Base-by-base conservation (phyloP, 345 rosid genomes). In the Murraya koenigii region DNA sequence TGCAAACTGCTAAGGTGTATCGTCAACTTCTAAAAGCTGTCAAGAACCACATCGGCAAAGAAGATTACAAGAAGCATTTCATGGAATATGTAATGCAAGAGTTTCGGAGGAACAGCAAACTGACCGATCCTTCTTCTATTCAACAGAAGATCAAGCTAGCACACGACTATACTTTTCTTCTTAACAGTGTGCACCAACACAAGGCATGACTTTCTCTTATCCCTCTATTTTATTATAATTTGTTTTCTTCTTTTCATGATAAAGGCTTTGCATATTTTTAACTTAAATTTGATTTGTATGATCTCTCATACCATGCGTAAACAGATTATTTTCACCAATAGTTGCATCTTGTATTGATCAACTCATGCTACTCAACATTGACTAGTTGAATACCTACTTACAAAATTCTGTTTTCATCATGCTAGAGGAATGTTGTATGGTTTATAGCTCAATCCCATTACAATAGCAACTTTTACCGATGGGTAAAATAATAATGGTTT, bases 181-280 rank as follows among this genome's bases (percentile, higher is more conserved):
- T 92, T 72, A 88, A 87, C 80, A 89, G 92, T 65, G 90, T 96
- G 66, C 97, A 94, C 79, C 90, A 91, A 80, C 99, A 94, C 82
- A 90, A 87, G 97, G 97, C 92, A 69, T 14, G 71, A 32, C 66
- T 75, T 60, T 60, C 77, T 71, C 64, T 66, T 20, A 38, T 25
- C 49, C 26, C 11, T 56, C 38, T 55, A n/a, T 32, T 74, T 56
- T 67, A 28, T 59, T 52, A 13, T 13, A n/a, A n/a, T 52, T 36
- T 7, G 2, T 38, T 23, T 28, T 49, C 17, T 36, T 70, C 3
- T 67, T 65, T 52, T 8, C 44, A 49, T 65, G 35, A 8, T 3
- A 38, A n/a, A 52, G 52, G 49, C 36, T 35, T 33, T 52, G 28
- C 30, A 52, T 20, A 33, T 17, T 47, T 25, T 33, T 6, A 38